Base-by-base conservation (phyloP, 192 early-diverging fungal species). In the Umbelopsis sp. region DNA sequence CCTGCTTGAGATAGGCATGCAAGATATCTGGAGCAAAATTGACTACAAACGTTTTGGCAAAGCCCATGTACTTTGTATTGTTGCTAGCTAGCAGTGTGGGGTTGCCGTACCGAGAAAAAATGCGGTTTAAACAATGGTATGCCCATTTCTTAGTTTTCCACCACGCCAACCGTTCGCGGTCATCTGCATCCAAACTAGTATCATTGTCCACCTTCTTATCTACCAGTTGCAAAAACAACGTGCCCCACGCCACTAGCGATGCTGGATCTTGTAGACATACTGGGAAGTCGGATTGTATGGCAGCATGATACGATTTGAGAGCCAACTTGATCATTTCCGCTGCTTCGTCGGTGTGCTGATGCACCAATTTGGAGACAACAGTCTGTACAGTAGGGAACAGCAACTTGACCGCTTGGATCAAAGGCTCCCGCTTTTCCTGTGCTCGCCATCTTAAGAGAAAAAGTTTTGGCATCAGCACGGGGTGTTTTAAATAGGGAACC, bases 141-240 rank as follows among this genome's bases (percentile, higher is more conserved):
- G 96, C 91, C 96, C 97, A 97, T 74, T 97, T 96, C 75, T 97
- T 97, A 61, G 91, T 89, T 82, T 96, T 95, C 91, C 91, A 94
- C 85, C 89, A 94, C 21, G 90, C 88, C 78, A 91, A 87, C 68
- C 86, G 86, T 65, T 93, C 93, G 16, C 88, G 74, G 27, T 94
- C 93, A 45, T 90, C 88, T 47, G 86, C 84, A 23, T 73, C 73
- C 5, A 87, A 81, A 9, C 86, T 77, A 5, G 82, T 81, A 46
- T 81, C 78, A 7, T 70, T 48, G 2, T 80, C 78, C 2, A 90
- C 77, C 37, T 79, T 78, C 73, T 89, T 90, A 30, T 88, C 86
- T 6, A 94, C 83, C 78, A 95, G 77, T 67, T 93, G 87, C 23
- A 97, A 82, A 72, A 97, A 94, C 15, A 92, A 72, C 25, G 91